A percentile compares a stretch with the other conserved stretches of the same genome.
phyloP scores from a whole-genome alignment of 1,284 basidiomycete genomes.

The Ceratobasidium sp. region DNA sequence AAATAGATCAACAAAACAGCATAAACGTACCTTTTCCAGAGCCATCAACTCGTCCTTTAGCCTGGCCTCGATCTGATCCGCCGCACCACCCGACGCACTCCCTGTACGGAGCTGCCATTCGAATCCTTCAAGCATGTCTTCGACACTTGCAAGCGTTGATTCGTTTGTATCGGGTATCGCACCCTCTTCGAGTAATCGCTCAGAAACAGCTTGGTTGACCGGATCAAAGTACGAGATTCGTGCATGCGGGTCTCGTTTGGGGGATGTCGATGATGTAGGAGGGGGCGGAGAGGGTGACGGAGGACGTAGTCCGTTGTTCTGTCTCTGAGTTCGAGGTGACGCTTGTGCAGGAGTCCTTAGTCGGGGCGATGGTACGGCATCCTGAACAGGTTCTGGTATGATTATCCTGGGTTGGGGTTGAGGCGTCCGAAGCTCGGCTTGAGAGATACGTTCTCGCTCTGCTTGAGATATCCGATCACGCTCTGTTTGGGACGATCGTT shows the following conservation, averaged over 20 bases:
- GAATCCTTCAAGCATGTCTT: conserved; percentile 98
- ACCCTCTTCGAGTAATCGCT: conserved; percentile 72
- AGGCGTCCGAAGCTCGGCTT: conserved; percentile 7
- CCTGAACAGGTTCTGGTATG: conserved; percentile 7
- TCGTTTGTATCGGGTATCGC: conserved; percentile 62
- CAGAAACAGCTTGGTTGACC: conserved; percentile 72
- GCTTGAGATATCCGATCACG: conserved; percentile 23
- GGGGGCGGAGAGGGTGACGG: conserved; percentile 32
- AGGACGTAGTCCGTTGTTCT: conserved; percentile 18
- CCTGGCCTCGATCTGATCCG: conserved; percentile 87
- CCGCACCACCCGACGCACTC: conserved; percentile 64
- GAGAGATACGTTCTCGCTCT: conserved; percentile 18
- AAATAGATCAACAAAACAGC: neutral
- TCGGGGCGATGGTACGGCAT: conserved; percentile 6
- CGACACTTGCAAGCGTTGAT: conserved; percentile 81
- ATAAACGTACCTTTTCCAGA: conserved; percentile 77
- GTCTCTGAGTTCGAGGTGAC: conserved; percentile 11
- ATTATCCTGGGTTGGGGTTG: conserved; percentile 14
- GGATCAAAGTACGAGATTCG: conserved; percentile 83
- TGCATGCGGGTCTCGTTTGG: conserved; percentile 66
- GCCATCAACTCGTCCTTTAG: conserved; percentile 87
- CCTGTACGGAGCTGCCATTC: conserved; percentile 79
- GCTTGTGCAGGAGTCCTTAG: neutral
- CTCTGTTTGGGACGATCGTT: conserved; percentile 22
- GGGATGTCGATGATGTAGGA: conserved; percentile 21